These are phyloP conservation scores for Sclerotinia trifoliorum DNA, from an alignment of 2,329 filamentous ascomycete species.

Conservation along the genomic window DNA sequence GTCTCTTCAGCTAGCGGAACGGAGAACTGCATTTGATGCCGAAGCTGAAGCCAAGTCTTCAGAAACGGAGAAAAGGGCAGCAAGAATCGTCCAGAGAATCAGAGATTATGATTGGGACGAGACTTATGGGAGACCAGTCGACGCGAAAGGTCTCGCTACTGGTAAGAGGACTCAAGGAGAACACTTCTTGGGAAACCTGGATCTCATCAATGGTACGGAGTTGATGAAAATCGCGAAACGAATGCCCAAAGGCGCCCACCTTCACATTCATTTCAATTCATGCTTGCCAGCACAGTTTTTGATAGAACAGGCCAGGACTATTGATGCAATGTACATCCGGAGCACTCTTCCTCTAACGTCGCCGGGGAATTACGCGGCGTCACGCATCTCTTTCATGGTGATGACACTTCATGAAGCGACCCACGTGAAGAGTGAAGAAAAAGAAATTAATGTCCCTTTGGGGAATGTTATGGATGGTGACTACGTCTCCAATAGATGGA, in stretches of 20 bases:
- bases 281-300: slow-evolving; percentile 62
- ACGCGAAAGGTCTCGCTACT: slow-evolving; percentile 27
- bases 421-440: slow-evolving; percentile 30
- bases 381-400: slow-evolving; percentile 39
- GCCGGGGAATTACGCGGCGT: slow-evolving; percentile 28
- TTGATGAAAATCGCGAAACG: slow-evolving; percentile 55
- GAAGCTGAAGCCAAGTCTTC: slow-evolving; percentile 29
- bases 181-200: slow-evolving; percentile 57
- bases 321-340: slow-evolving; percentile 68
- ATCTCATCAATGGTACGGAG: slow-evolving; percentile 54
- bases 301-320: slow-evolving; percentile 52
- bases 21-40: slow-evolving; percentile 37
- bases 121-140: slow-evolving; percentile 31
- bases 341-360: slow-evolving; percentile 54
- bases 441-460: slow-evolving; percentile 31
- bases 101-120: slow-evolving; percentile 36
- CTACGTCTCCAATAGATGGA: slow-evolving; percentile 49
- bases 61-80: slow-evolving; percentile 35
- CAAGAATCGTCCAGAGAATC: slow-evolving; percentile 35
- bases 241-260: slow-evolving; percentile 70
- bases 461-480: slow-evolving; percentile 50
- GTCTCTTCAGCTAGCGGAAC: slow-evolving; percentile 33
- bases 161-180: slow-evolving; percentile 44
- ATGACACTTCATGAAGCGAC: slow-evolving; percentile 37
- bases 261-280: slow-evolving; percentile 79